Percentiles rank a stretch among this genome's conserved stretches.
Conservation (phyloP, 306 rosid genomes). For the Cicer pinnatifidum region DNA sequence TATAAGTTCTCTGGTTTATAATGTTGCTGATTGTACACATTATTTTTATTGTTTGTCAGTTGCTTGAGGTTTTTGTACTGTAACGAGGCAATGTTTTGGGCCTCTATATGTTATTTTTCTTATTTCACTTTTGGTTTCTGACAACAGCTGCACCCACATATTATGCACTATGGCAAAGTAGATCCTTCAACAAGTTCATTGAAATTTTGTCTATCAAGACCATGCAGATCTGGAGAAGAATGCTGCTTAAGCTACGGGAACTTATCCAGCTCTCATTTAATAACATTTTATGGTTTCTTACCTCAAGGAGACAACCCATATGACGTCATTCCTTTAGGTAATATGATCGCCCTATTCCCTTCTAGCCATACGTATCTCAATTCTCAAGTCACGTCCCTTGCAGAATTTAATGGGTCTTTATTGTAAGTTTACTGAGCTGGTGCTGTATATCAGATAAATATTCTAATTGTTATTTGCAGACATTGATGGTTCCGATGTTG, state of each 20-base stretch:
- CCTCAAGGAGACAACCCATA: constrained; percentile 82
- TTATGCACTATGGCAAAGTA: constrained; percentile 75
- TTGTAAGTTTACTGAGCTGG: constrained; percentile 42
- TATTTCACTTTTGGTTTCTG: constrained; percentile 46
- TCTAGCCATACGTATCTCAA: constrained; percentile 12
- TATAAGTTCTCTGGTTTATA: constrained; percentile 1
- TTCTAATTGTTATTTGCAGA: constrained; percentile 55
- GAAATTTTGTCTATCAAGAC: constrained; percentile 84
- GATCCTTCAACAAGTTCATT: constrained; percentile 69
- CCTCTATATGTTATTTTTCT: constrained; percentile 17
- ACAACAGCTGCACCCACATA: constrained; percentile 76
- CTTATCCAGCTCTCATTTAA: constrained; percentile 72
- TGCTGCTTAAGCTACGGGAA: constrained; percentile 85
- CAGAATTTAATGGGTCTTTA: constrained; percentile 36
- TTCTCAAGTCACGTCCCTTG: constrained; percentile 26
- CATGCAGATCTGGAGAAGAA: constrained; percentile 80
- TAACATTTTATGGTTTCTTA: constrained; percentile 80
- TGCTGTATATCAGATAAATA: constrained; percentile 40
- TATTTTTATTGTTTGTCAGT: constrained; percentile 11
- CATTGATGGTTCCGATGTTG: constrained; percentile 49
- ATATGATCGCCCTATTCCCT: constrained; percentile 36
- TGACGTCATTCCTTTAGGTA: constrained; percentile 82
- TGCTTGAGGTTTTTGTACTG: neutral
- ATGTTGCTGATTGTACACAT: neutral
- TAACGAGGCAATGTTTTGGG: constrained; percentile 7